Evolutionary conservation across 2,329 filamentous ascomycete species (phyloP), one percentile per base, ranked within the genome.

Genomic region (Penicillium sp.): DNA sequence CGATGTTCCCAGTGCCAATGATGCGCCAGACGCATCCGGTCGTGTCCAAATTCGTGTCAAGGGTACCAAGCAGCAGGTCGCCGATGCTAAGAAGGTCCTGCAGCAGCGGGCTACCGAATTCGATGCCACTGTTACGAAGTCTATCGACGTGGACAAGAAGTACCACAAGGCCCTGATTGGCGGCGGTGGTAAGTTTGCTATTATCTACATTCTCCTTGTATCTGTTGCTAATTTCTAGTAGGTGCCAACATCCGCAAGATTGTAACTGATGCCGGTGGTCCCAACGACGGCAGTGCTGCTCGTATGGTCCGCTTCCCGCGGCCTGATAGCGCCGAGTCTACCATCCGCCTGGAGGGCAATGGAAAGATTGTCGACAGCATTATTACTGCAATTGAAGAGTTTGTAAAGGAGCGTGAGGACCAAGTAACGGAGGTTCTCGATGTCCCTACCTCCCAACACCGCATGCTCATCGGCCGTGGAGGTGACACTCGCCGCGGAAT

Each of bases 271-370:
- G 92, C 94, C 42, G 95, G 94, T 56, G 95, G 94, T 9, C 91
- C 92, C 33, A 88, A 91, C 62, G 92, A 96, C 67, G 84, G 87
- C 56, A 86, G 89, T 36, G 87, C 94, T 63, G 89, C 91, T 46
- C 89, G 92, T 57, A 90, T 92, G 64, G 90, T 99, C 54, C 91
- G 92, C 70, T 97, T 99, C 79, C 94, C 94, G 51, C 91, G 92
- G 70, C 86, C 89, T 59, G 92, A 95, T 51, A 83, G 87, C 46
- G 86, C 88, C 54, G 90, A 89, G 40, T 90, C 88, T 66, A 82
- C 81, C 24, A 96, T 99, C 73, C 92, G 88, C 69, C 79, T 99
- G 5, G 92, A 96, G 74, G 94, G 94, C 27, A 87, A 88, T 43
- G 85, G 84, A 56, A 84, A 85, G 35, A 79, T 99, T 22, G 92